Base-by-base conservation (phyloP, 106 monocot genomes). In the Dendrobium chrysotoxum region DNA sequence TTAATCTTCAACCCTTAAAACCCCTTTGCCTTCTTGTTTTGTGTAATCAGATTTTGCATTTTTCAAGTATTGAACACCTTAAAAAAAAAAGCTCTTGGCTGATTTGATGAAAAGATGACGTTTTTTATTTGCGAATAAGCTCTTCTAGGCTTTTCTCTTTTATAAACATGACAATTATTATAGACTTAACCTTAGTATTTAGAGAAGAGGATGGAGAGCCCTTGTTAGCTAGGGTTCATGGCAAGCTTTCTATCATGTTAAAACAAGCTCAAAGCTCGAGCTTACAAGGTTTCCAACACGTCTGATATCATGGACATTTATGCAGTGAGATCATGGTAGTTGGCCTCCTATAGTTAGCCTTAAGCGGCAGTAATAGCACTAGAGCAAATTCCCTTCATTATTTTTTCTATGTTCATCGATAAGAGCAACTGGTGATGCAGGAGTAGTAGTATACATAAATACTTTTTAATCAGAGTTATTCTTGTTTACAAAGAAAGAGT, bases 1-100 rank as follows among this genome's bases (percentile, higher is more conserved):
- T 35, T 57, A 54, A 55, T 78, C 77, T 57, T 78, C 35, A 55
- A 78, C 38, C 77, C 77, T 78, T 78, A 46, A 31, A 30, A 31
- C 5, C 21, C 4, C 57, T 21, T 42, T 42, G 18, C 2, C 26
- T 28, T 66, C 28, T 13, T 4, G 23, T 28, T 72, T 72, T 40
- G 38, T 66, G 4, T 72, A 39, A 4, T 38, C 18, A 5, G 5
- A 8, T 25, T 67, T 67, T 7, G 28, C 38, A 17, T 39, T 72
- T 15, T 40, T 38, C 39, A 39, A 0, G 7, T 66, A 25, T 66
- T 66, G 6, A 2, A 54, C 18, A 18, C 18, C 6, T 54, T 9
- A 54, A 53, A 53, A 53, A 1, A 53, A 9, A 1, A 2, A 4
- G 53, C 15, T 53, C 53, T 17, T 53, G 53, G 53, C 2, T 53